Base-by-base conservation (phyloP, 2,329 filamentous ascomycete genomes). In the Fusarium odoratissimum region DNA sequence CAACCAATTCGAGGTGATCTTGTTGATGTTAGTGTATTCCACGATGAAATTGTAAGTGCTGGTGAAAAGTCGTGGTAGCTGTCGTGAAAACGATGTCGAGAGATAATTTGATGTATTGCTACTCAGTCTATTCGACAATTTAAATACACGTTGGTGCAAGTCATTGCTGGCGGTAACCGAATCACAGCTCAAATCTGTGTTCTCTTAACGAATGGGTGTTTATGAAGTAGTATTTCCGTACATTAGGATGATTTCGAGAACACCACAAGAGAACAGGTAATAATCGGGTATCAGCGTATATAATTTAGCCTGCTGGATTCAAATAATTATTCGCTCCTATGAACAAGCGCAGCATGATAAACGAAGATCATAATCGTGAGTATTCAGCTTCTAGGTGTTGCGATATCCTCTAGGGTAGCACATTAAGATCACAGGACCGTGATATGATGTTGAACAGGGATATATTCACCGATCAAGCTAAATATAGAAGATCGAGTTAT, bases 331-430 rank as follows among this genome's bases (percentile, higher is more conserved):
- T 28, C 37, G 12, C 23, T n/a, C 21, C 5, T 16, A 9, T 6
- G 33, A 38, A 40, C 37, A 31, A 41, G 37, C 21, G 6, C 30
- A 31, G 19, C 6, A 54, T 30, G 5, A 54, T 54, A 19, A 40
- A 19, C 5, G 3, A 30, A 28, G 2, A 14, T 30, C 6, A 14
- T 31, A 41, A 31, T 23, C 8, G 11, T 7, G 21, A 55, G 37
- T 10, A 11, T n/a, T 38, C 3, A 8, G 33, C n/a, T 6, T 30
- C 10, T 19, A 1, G 8, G 16, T 28, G 11, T 16, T 14, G 16
- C 5, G 19, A 33, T 38, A 8, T 16, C 44, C 46, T 65, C 11
- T 38, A 66, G 63, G 63, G 63, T 66, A 66, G 42, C 37, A 38
- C n/a, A 23, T 48, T 38, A 9, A 38, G 37, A 65, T 33, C 6